Percentiles rank a stretch among this genome's conserved stretches.
Conservation (phyloP, 1,139 yeast genomes). For the Waltiozyma sp. region DNA sequence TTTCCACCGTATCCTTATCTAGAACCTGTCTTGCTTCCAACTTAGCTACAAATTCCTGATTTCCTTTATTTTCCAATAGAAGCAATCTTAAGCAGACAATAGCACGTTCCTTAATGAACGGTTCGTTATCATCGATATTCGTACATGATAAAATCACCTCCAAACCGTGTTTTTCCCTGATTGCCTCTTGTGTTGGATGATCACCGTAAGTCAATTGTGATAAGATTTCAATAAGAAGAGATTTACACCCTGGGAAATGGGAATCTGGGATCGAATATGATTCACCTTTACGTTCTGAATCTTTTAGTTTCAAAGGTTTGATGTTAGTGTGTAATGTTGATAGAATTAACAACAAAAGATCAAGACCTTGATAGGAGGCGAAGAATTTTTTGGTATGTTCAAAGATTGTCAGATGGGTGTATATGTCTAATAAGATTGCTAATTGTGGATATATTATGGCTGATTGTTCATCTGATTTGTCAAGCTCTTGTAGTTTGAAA, state of each 20-base stretch:
- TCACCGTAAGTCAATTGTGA: conserved; percentile 44
- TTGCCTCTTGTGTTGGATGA: conserved; percentile 49
- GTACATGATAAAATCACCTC: conserved; percentile 70
- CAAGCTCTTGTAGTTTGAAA: conserved; percentile 17
- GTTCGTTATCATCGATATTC: conserved; percentile 78
- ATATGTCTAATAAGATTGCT: conserved; percentile 33
- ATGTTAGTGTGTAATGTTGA: conserved; percentile 37
- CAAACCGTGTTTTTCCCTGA: conserved; percentile 58
- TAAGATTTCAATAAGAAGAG: conserved; percentile 49
- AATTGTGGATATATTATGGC: conserved; percentile 19
- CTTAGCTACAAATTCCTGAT: conserved; percentile 64
- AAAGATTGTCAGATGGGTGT: conserved; percentile 39
- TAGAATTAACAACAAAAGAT: conserved; percentile 33
- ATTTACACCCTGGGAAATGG: conserved; percentile 50
- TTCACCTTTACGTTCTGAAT: conserved; percentile 11
- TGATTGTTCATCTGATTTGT: conserved; percentile 2
- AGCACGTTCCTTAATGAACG: conserved; percentile 77
- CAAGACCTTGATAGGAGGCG: conserved; percentile 38
- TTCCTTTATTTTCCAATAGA: conserved; percentile 48
- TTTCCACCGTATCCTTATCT: conserved; percentile 36
- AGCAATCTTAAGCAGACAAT: conserved; percentile 67
- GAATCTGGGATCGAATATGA: conserved; percentile 17
- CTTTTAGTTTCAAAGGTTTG: conserved; percentile 19
- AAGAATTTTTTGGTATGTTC: conserved; percentile 43
- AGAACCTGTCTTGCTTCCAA: conserved; percentile 47